Conservation (phyloP, 495 filamentous ascomycete species). For the Neurospora pannonica region DNA sequence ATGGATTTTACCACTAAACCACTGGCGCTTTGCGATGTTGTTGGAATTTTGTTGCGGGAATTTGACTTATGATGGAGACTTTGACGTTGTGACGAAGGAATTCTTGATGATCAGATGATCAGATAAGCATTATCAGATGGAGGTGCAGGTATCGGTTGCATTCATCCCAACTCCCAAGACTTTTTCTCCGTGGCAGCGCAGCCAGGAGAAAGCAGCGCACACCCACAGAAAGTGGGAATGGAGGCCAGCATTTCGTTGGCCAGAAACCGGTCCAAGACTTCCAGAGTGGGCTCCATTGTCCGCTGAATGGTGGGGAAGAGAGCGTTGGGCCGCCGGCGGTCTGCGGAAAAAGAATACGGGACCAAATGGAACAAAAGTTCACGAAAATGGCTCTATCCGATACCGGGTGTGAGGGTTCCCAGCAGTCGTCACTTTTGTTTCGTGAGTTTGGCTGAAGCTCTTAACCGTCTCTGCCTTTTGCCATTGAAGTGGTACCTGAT, state of each 20-base stretch:
- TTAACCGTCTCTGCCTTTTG: neutral
- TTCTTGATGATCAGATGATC: neutral
- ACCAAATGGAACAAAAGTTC: neutral
- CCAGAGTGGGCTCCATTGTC: neutral
- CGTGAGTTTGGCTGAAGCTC: neutral
- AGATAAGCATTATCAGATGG: neutral
- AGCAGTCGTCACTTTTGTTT: neutral
- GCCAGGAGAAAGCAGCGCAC: neutral
- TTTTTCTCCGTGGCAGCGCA: neutral
- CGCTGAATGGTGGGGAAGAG: neutral
- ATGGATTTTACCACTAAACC: constrained; percentile 47
- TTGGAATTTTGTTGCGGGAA: neutral
- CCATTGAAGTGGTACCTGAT: neutral
- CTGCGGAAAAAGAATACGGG: neutral
- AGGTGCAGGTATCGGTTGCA: neutral
- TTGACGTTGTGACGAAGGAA: too few species aligned
- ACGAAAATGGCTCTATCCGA: neutral
- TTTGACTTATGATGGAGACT: neutral
- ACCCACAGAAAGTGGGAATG: neutral
- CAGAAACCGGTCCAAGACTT: neutral
- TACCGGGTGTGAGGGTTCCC: neutral
- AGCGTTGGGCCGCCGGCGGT: neutral
- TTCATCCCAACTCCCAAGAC: neutral
- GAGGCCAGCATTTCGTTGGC: neutral
- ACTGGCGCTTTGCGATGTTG: constrained; percentile 14